These are phyloP conservation scores for Trichosporon coremiiforme DNA, from an alignment of 1,284 basidiomycete species.

Conservation along the genomic window DNA sequence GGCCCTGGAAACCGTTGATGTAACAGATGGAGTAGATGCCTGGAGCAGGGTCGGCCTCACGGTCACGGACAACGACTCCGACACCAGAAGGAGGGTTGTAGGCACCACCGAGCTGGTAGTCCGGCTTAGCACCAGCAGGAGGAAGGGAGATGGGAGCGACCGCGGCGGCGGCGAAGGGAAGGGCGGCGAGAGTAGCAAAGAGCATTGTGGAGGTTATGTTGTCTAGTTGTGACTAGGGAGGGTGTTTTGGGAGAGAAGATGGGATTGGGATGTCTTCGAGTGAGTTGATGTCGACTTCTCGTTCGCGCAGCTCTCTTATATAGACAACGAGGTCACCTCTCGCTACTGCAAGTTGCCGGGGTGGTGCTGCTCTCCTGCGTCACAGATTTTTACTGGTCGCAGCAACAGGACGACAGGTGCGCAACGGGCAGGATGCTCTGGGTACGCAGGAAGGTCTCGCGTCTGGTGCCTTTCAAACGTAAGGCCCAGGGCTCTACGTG, in stretches of 20 bases:
- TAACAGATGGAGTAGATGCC: conserved; percentile 14
- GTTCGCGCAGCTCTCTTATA: neutral
- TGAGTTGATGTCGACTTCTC: neutral
- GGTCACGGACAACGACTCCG: conserved; percentile 17
- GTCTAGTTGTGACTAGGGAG: neutral
- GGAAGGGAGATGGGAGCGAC: conserved; percentile 12
- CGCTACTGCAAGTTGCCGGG: neutral
- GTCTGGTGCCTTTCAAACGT: neutral
- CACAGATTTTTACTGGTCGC: neutral
- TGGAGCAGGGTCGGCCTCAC: neutral
- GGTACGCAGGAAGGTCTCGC: neutral
- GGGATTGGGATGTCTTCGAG: neutral
- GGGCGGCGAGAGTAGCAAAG: neutral
- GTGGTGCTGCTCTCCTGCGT: neutral
- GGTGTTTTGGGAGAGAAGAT: neutral
- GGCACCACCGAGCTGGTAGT: conserved; percentile 20
- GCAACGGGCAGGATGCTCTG: neutral
- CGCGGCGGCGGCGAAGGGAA: conserved; percentile 13
- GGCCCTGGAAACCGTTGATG: conserved; percentile 20
- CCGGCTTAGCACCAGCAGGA: conserved; percentile 6
- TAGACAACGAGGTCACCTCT: neutral
- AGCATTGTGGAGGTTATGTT: neutral
- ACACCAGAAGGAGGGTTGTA: conserved; percentile 19
- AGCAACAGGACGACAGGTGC: neutral
- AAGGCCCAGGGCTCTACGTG: neutral